Base-by-base conservation (phyloP, 1,284 basidiomycete species). In the Sanguinoderma infundibulare region DNA sequence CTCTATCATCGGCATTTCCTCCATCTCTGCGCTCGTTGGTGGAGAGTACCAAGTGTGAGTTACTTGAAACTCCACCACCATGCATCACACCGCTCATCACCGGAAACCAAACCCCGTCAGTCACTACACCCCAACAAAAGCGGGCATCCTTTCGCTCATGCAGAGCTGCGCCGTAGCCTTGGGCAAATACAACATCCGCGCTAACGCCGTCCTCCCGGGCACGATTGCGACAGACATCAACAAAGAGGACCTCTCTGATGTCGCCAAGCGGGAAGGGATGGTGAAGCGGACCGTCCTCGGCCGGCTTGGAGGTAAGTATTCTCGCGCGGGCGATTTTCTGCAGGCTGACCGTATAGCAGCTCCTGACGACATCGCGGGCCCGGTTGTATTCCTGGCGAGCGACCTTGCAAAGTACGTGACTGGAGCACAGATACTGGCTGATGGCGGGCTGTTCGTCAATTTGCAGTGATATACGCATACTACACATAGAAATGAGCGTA, bases 61-160 rank as follows among this genome's bases (percentile, higher is more conserved):
- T 9, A 9, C 22, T n/a, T 56, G 22, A 14, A 15, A 14, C 28
- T n/a, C n/a, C 39, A 42, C 32, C 17, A 28, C n/a, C 38, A 35
- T 59, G 8, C 15, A 44, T 34, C 20, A 15, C 35, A 51, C 54
- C 62, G 26, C 51, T 47, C 32, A 59, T 55, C n/a, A n/a, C n/a
- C n/a, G n/a, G 24, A 5, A 34, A 4, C 2, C 17, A 14, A 53
- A 15, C 9, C 22, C 8, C 22, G 26, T 12, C 63, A 85, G 85
- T 49, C 91, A 93, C 72, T 94, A 94, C 70, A 92, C 90, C 0
- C 91, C 92, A 0, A 94, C 91, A 2, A 93, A 94, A 72, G 92
- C 91, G 0, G 92, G 88, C 0, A 84, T 94, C 63, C 83, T 91
- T 58, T 91, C 89, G 28, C 74, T 95, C 62, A 95, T 94, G 91